Percentiles rank a stretch among this genome's conserved stretches.
phyloP scores from a whole-genome alignment of 1,284 basidiomycete species.

The Cryptococcus sp. region DNA sequence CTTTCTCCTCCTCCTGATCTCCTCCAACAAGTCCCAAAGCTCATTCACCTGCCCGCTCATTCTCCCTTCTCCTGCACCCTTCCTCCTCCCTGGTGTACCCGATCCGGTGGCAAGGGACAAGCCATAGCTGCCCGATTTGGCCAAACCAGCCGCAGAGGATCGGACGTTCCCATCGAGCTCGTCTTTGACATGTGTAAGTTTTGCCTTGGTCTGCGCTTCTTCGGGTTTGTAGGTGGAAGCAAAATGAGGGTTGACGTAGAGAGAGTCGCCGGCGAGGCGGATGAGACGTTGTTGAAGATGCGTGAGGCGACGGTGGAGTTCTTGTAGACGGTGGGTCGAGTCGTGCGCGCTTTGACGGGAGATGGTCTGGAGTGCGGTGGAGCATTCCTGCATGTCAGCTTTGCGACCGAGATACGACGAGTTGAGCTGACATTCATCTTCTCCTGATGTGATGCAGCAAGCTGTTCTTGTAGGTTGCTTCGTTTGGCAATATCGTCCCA shows the following conservation, averaged over 20 bases:
- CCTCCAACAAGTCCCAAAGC: constrained; percentile 79
- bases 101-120: constrained; percentile 10
- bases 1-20: constrained; percentile 52
- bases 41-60: constrained; percentile 65
- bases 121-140: neutral
- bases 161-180: constrained; percentile 54
- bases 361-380: too few species aligned
- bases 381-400: too few species aligned
- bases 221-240: constrained; percentile 74
- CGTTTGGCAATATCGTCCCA: constrained; percentile 77
- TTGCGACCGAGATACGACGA: too few species aligned
- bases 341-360: constrained; percentile 16
- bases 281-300: constrained; percentile 71
- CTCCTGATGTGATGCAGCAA: constrained; percentile 65
- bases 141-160: too few species aligned
- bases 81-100: constrained; percentile 10
- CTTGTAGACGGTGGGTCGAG: constrained; percentile 63
- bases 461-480: constrained; percentile 68
- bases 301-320: constrained; percentile 61
- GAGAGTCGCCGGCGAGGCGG: constrained; percentile 66
- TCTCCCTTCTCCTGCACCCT: constrained; percentile 44
- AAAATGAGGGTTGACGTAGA: constrained; percentile 69
- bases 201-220: constrained; percentile 65
- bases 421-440: constrained; percentile 54
- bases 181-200: constrained; percentile 68